Evolutionary conservation across 1,284 basidiomycete species (phyloP), one percentile per base, ranked within the genome.

Genomic region (Sporisorium graminicola): DNA sequence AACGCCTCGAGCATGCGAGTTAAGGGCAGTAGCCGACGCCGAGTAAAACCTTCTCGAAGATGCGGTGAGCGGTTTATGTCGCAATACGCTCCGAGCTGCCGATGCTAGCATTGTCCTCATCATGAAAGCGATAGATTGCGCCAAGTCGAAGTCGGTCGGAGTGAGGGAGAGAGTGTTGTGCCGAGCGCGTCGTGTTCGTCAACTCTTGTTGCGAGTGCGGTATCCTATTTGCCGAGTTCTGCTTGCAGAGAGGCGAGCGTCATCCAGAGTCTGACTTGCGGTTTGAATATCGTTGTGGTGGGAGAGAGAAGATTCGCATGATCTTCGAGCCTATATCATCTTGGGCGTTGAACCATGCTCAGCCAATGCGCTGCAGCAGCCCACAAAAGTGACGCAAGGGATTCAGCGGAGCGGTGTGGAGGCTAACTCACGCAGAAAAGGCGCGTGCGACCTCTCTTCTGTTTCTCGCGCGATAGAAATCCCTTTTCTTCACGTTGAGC

Each of bases 391-490:
- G 64, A 66, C 64, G 57, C 58, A 58, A 49, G 9, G 47, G 2
- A 18, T 40, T n/a, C 44, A 24, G n/a, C n/a, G n/a, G n/a, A n/a
- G 26, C 8, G 2, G 58, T 62, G 65, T 68, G 60, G 65, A 68
- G 65, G 59, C 66, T 58, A 31, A 54, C 26, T 57, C 64, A 58
- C 37, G 33, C 35, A 54, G 42, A 44, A 14, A 35, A 35, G 29
- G 54, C 31, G 22, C 29, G 18, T 40, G 37, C 52, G 27, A 43
- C 29, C 20, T 22, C 44, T 0, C 26, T 44, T 14, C 5, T 16
- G 4, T 47, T 35, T 71, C 50, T 71, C 68, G 68, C 68, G 63
- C 68, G 68, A 57, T 62, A 71, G 63, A 51, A 71, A 71, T 35
- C 24, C 22, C 27, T 29, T 26, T 54, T 18, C 24, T 14, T 40